Conservation (phyloP, 73 alveolate species). For the Tetrahymena malaccensis region DNA sequence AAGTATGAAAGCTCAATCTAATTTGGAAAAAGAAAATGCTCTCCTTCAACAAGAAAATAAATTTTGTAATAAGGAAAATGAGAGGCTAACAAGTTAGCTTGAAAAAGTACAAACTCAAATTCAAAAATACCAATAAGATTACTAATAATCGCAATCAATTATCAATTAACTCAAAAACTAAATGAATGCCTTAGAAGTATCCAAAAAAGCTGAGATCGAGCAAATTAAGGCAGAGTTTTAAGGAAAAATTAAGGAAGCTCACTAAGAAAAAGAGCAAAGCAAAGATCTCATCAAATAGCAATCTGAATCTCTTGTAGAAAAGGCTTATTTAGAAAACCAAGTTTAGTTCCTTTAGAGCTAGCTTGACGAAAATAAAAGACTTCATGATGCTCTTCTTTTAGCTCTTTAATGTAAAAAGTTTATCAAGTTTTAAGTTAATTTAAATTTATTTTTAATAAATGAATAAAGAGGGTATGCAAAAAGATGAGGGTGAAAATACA, state of each 20-base stretch:
- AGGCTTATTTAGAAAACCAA: slow-evolving; percentile 29
- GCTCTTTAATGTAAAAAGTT: slow-evolving; percentile 22
- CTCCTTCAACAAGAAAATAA: slow-evolving; percentile 17
- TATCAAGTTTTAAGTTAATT: not conserved
- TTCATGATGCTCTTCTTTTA: slow-evolving; percentile 34
- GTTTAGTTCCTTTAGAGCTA: slow-evolving; percentile 23
- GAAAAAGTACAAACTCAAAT: slow-evolving; percentile 5
- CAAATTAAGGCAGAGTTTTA: slow-evolving; percentile 18
- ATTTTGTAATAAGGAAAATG: slow-evolving; percentile 14
- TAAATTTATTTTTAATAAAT: not conserved
- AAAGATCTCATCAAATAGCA: slow-evolving; percentile 3
- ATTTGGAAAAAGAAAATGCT: slow-evolving; percentile 28
- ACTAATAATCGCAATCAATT: not conserved
- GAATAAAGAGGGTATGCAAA: not conserved
- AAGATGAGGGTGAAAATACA: slow-evolving; percentile 18
- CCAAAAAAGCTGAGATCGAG: slow-evolving; percentile 19
- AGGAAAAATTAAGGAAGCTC: slow-evolving; percentile 10
- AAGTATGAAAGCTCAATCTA: not conserved
- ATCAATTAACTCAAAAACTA: slow-evolving; percentile 7
- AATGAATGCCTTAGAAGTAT: slow-evolving; percentile 11
- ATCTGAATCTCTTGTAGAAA: slow-evolving; percentile 40
- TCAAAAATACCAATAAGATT: slow-evolving; percentile 27
- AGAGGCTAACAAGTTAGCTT: not conserved
- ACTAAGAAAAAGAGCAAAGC: slow-evolving; percentile 21
- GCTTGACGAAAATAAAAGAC: slow-evolving; percentile 37